Evolutionary conservation across 495 filamentous ascomycete genomes (phyloP).

Genomic region (Sporormia fimetaria): DNA sequence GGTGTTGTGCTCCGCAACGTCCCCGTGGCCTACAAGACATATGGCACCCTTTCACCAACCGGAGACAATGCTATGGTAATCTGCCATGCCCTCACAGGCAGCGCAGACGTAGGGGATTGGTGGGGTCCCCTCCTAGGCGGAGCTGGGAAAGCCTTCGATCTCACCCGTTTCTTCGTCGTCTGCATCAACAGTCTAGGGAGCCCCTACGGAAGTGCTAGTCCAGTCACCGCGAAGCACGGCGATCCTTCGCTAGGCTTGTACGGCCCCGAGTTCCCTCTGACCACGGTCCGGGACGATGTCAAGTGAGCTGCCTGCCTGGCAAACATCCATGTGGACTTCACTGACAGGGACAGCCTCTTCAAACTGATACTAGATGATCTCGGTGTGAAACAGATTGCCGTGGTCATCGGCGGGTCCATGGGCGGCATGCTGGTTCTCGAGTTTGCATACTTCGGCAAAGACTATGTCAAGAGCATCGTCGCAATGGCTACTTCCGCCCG

Average conservation of each 20-base stretch:
- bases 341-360: conserved; percentile 52
- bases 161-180: conserved; percentile 81
- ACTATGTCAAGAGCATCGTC: conserved; percentile 83
- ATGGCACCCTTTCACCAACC: conserved; percentile 60
- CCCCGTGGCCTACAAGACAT: conserved; percentile 83
- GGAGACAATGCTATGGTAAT: conserved; percentile 91
- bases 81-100: conserved; percentile 92
- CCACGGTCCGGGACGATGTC: conserved; percentile 90
- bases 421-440: conserved; percentile 95
- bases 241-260: conserved; percentile 64
- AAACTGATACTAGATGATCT: conserved; percentile 83
- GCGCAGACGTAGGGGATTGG: conserved; percentile 94
- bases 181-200: conserved; percentile 95
- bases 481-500: conserved; percentile 90
- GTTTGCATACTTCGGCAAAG: conserved; percentile 90
- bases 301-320: conserved; percentile 47
- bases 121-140: conserved; percentile 93
- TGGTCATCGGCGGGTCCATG: conserved; percentile 93
- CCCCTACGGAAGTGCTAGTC: conserved; percentile 92
- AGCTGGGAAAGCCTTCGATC: conserved; percentile 82
- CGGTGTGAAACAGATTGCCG: conserved; percentile 74
- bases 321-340: conserved; percentile 3
- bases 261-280: conserved; percentile 91
- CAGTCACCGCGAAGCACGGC: conserved; percentile 78
- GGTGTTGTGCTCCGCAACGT: conserved; percentile 79